Percentiles rank a stretch among this genome's conserved stretches.
phyloP scores from a whole-genome alignment of 2,329 filamentous ascomycete species.

The Sporothrix phasma region DNA sequence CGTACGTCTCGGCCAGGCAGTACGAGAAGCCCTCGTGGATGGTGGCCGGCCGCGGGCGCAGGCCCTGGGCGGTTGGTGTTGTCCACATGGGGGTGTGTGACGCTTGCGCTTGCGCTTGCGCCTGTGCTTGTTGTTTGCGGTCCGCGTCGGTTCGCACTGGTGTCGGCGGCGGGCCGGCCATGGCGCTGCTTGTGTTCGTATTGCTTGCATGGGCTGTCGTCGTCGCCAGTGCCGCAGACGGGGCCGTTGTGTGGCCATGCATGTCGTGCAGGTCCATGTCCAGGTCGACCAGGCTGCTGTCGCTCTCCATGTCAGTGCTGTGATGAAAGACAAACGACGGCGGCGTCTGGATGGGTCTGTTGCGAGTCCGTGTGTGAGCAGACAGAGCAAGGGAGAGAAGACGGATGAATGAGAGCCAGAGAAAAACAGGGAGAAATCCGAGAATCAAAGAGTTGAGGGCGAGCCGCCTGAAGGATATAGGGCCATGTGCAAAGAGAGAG shows the following conservation, averaged over 20 bases:
- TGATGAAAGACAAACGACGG: conserved; percentile 40
- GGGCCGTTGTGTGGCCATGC: neutral
- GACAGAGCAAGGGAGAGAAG: neutral
- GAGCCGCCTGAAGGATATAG: neutral
- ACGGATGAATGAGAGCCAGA: no score
- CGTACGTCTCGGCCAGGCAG: conserved; percentile 44
- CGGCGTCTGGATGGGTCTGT: conserved; percentile 22
- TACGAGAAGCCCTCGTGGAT: conserved; percentile 54
- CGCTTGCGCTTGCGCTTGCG: neutral
- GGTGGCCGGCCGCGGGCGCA: conserved; percentile 45
- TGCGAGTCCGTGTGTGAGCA: neutral
- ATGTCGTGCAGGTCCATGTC: neutral
- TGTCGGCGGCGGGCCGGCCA: conserved; percentile 28
- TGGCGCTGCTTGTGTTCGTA: conserved; percentile 25
- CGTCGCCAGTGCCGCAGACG: neutral
- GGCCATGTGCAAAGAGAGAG: conserved; percentile 9
- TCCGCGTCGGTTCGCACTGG: neutral
- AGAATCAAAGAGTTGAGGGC: conserved; percentile 6
- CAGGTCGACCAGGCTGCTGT: conserved; percentile 23
- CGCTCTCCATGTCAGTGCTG: conserved; percentile 24
- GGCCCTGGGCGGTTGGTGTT: conserved; percentile 41
- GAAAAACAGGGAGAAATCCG: neutral
- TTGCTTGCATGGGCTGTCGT: neutral
- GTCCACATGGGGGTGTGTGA: conserved; percentile 44
- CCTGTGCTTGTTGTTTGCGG: no score